Conservation (phyloP, 2,329 filamentous ascomycete species). For the Fusarium coicis region DNA sequence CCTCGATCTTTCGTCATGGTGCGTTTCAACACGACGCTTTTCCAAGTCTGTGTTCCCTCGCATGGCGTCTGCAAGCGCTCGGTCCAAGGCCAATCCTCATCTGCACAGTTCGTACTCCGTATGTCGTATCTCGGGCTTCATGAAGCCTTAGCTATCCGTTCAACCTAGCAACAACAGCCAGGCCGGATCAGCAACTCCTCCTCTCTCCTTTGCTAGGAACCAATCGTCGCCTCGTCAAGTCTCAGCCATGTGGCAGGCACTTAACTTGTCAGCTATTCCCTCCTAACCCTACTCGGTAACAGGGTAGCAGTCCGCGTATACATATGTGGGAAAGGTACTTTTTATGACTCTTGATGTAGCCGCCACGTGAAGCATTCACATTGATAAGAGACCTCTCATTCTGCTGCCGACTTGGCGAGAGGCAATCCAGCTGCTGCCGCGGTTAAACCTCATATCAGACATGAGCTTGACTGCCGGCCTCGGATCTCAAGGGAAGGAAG, state of each 20-base stretch:
- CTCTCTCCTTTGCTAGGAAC: neutral
- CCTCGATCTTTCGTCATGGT: conserved; percentile 29
- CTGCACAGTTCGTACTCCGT: conserved; percentile 23
- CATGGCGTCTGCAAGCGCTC: conserved; percentile 18
- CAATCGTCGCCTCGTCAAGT: conserved; percentile 1
- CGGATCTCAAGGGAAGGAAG: conserved; percentile 30
- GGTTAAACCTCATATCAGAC: conserved; percentile 23
- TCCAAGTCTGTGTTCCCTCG: conserved; percentile 27
- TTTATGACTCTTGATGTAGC: neutral
- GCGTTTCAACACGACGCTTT: conserved; percentile 18
- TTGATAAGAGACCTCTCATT: conserved; percentile 32
- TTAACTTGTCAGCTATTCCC: neutral
- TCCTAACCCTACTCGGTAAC: conserved; percentile 4
- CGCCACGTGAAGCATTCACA: neutral
- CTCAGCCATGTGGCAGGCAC: conserved; percentile 4
- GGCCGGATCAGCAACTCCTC: conserved; percentile 1
- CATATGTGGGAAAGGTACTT: neutral
- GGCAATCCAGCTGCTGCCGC: conserved; percentile 32
- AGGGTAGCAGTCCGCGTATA: conserved; percentile 7
- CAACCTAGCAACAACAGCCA: neutral
- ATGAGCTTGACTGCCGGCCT: conserved; percentile 33
- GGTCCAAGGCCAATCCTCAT: conserved; percentile 14
- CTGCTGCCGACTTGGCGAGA: conserved; percentile 24
- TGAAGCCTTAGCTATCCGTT: conserved; percentile 10
- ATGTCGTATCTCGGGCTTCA: conserved; percentile 26